Base-by-base conservation (phyloP, 2,329 filamentous ascomycete genomes). In the Fusarium acutatum region DNA sequence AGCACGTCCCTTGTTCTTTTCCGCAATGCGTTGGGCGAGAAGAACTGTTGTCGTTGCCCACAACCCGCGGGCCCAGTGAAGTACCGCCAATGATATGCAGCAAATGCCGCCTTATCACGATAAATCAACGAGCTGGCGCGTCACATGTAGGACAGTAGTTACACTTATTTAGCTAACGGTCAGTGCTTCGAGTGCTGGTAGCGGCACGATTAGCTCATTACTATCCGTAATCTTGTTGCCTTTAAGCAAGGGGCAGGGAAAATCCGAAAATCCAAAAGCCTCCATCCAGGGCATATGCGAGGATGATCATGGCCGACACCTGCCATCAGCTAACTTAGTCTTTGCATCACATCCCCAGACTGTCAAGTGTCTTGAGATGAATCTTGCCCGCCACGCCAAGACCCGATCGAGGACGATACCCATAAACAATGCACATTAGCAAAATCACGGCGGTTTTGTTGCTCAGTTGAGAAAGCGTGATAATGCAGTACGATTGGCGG, bases 11-110 rank as follows among this genome's bases (percentile, higher is more conserved):
- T 52, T 67, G 40, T 41, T 62, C 56, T 59, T 52, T 40, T 65
- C 52, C 43, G 38, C 35, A 60, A 66, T 61, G 68, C 63, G 60
- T 77, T 75, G 67, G 73, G 44, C 49, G 61, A 74, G 63, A 74
- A 60, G 47, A 67, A 41, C 60, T 49, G 65, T 64, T 61, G 34
- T 53, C 47, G 44, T 57, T 66, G 47, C 60, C 54, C 63, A 70
- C 60, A 76, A 58, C 38, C 71, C 57, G 64, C 62, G 47, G 60
- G 50, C 64, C 67, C 49, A 57, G 47, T 44, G 38, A 56, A 52
- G 49, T 61, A 43, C 71, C 64, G 34, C 71, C 71, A 75, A 71
- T 73, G 26, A 66, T 20, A 58, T 18, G 30, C 56, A 59, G 41
- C 62, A 60, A 63, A 65, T 44, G 53, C 70, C 54, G 59, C 62